phyloP scores from a whole-genome alignment of 2,329 filamentous ascomycete genomes.

The Emmonsia crescens region DNA sequence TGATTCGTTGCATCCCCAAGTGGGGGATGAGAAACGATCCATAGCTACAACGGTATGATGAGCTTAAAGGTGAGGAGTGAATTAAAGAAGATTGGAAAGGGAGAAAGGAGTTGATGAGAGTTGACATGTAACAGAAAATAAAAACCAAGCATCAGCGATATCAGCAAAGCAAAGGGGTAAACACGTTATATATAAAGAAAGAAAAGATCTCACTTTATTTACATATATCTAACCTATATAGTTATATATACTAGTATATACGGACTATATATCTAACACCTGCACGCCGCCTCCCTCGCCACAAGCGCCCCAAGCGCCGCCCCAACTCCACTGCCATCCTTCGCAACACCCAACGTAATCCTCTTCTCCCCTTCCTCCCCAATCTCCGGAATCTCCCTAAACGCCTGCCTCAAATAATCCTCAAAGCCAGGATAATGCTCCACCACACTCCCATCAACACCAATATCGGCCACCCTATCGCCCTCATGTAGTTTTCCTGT shows the following conservation, averaged over 20 bases:
- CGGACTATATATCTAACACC: background rate
- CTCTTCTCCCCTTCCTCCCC: slow-evolving; percentile 68
- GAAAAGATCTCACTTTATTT: too few relatives aligned
- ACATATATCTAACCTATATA: too few relatives aligned
- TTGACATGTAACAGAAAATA: too few relatives aligned
- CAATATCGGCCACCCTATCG: slow-evolving; percentile 70
- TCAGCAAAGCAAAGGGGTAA: too few relatives aligned
- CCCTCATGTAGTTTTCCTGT: slow-evolving; percentile 64
- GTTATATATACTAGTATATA: background rate
- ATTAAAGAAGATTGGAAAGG: too few relatives aligned
- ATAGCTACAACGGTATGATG: too few relatives aligned
- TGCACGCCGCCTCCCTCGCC: slow-evolving; percentile 47
- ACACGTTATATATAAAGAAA: too few relatives aligned
- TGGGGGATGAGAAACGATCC: too few relatives aligned
- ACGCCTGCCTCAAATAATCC: slow-evolving; percentile 72
- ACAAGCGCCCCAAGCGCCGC: slow-evolving; percentile 90
- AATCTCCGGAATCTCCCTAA: slow-evolving; percentile 65
- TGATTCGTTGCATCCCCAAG: too few relatives aligned
- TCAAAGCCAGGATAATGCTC: slow-evolving; percentile 95
- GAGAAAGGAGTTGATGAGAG: too few relatives aligned
- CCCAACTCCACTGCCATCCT: slow-evolving; percentile 92
- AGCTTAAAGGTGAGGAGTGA: too few relatives aligned
- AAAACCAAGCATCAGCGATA: too few relatives aligned
- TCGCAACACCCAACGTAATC: slow-evolving; percentile 89
- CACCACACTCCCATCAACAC: slow-evolving; percentile 86